Conservation (phyloP, 1,139 yeast species). For the Geotrichum citri-aurantii region DNA sequence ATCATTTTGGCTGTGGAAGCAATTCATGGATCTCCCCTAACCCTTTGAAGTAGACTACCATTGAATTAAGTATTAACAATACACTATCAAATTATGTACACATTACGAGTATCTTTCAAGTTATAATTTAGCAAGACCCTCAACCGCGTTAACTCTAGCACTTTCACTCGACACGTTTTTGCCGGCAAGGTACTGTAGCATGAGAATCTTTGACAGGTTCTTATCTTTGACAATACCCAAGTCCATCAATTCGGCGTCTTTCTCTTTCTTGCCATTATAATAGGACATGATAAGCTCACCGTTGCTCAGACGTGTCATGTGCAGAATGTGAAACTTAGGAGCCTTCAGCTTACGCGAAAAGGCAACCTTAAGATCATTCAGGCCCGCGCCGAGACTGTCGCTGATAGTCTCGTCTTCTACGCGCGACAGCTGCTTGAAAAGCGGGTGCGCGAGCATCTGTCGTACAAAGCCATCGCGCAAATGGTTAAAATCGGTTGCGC, state of each 20-base stretch:
- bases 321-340: conserved; percentile 56
- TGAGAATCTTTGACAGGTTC: conserved; percentile 50
- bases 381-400: conserved; percentile 30
- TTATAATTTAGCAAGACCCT: conserved; percentile 29
- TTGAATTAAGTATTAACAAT: neutral
- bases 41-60: too few relatives aligned
- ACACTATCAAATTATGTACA: neutral
- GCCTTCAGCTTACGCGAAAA: conserved; percentile 38
- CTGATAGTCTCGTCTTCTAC: conserved; percentile 14
- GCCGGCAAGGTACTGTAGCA: conserved; percentile 58
- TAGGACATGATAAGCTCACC: conserved; percentile 48
- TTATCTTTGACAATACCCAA: conserved; percentile 36
- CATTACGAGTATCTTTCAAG: neutral
- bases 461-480: conserved; percentile 84
- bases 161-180: conserved; percentile 50
- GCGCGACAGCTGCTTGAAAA: conserved; percentile 37
- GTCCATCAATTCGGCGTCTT: conserved; percentile 32
- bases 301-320: conserved; percentile 42
- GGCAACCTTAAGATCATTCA: conserved; percentile 35
- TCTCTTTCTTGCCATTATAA: conserved; percentile 32
- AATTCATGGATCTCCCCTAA: too few relatives aligned
- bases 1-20: too few relatives aligned
- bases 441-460: conserved; percentile 56
- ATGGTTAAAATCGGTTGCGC: conserved; percentile 87
- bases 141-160: conserved; percentile 31